These are phyloP conservation scores for Neonothopanus nambi DNA, from an alignment of 1,284 basidiomycete genomes.

Conservation along the genomic window DNA sequence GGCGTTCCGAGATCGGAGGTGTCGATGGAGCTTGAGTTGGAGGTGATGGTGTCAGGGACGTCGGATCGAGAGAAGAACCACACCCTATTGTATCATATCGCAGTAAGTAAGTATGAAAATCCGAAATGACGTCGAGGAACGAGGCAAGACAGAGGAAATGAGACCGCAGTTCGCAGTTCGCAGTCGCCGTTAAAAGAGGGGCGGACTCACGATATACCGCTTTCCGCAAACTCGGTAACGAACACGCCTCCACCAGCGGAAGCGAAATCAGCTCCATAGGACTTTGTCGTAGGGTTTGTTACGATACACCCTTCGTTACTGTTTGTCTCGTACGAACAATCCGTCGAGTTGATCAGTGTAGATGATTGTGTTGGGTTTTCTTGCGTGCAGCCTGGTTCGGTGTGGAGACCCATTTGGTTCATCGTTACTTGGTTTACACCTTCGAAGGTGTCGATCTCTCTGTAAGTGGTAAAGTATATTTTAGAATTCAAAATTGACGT, in stretches of 20 bases:
- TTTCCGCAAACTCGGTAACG: constrained; percentile 67
- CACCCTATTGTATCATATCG: constrained; percentile 41
- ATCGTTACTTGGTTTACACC: constrained; percentile 63
- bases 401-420: constrained; percentile 74
- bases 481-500: not conserved
- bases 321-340: constrained; percentile 58
- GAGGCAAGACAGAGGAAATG: constrained; percentile 9
- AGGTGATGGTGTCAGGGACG: constrained; percentile 56
- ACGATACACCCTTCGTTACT: constrained; percentile 65
- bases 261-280: constrained; percentile 69
- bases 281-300: constrained; percentile 48
- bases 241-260: constrained; percentile 68
- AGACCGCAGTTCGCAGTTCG: too few species aligned
- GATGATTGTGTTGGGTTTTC: constrained; percentile 50
- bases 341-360: constrained; percentile 55
- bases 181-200: too few species aligned
- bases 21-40: constrained; percentile 59
- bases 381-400: constrained; percentile 58
- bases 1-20: constrained; percentile 67
- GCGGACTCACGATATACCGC: constrained; percentile 60
- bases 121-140: not conserved
- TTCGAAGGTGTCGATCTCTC: constrained; percentile 78
- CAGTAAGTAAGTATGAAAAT: not conserved
- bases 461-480: constrained; percentile 12
- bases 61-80: constrained; percentile 75